Evolutionary conservation across 208 protist species (phyloP).

Genomic region (Leishmania gerbilli): DNA sequence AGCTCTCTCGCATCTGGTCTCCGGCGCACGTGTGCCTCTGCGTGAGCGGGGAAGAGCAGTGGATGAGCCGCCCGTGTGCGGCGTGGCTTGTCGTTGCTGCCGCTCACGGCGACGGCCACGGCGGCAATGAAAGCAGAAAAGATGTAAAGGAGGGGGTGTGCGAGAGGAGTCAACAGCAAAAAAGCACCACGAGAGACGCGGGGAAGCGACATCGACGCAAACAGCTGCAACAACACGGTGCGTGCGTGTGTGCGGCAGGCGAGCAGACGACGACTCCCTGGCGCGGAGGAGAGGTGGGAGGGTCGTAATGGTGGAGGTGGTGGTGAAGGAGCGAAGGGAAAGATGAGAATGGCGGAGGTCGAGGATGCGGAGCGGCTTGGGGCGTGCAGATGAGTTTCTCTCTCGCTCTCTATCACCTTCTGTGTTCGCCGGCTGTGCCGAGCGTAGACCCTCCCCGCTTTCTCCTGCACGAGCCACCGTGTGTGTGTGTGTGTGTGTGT

Average conservation of each 20-base stretch:
- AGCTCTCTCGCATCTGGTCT: background rate
- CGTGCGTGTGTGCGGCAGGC: background rate
- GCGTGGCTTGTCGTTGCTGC: background rate
- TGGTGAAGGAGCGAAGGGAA: too few relatives aligned
- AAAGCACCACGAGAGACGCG: background rate
- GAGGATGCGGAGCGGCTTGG: background rate
- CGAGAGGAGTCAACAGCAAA: background rate
- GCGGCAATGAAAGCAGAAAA: background rate
- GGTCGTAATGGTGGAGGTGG: background rate
- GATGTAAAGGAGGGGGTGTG: too few relatives aligned
- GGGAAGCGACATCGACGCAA: background rate
- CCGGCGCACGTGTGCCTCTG: background rate
- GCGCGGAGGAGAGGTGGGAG: too few relatives aligned
- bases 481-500: too few relatives aligned
- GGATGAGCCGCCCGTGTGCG: background rate
- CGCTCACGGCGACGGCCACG: background rate
- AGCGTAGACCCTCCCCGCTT: background rate
- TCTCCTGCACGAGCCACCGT: background rate
- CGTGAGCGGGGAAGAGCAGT: background rate
- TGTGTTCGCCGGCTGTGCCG: too few relatives aligned
- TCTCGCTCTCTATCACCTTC: too few relatives aligned
- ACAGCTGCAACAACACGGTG: background rate
- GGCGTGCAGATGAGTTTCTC: background rate
- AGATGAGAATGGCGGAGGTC: too few relatives aligned
- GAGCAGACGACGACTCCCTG: background rate